phyloP scores from a whole-genome alignment of 2,329 filamentous ascomycete species.

The Calonectria crousiana region DNA sequence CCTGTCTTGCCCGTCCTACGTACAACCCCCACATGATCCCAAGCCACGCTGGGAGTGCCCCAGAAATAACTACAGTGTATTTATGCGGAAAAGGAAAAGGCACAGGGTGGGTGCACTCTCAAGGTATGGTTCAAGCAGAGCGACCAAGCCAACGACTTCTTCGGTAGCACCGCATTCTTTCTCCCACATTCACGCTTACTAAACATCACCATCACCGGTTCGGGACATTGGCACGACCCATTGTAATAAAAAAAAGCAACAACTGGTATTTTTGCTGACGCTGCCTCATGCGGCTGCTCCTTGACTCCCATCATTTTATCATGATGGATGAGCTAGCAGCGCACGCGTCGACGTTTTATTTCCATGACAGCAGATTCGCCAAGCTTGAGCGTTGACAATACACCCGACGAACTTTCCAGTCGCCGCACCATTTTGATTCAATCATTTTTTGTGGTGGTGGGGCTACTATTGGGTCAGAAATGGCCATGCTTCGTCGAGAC shows the following conservation, averaged over 20 bases:
- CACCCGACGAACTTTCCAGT: conserved; percentile 38
- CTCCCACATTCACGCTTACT: neutral
- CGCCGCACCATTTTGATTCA: conserved; percentile 40
- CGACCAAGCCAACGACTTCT: neutral
- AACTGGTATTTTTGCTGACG: conserved; percentile 44
- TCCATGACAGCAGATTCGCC: conserved; percentile 39
- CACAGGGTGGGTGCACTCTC: neutral
- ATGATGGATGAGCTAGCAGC: conserved; percentile 35
- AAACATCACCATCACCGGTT: neutral
- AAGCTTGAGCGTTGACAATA: conserved; percentile 30
- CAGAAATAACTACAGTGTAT: neutral
- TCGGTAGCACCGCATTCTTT: neutral
- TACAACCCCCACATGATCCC: conserved; percentile 17
- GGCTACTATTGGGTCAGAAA: conserved; percentile 37
- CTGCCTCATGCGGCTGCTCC: conserved; percentile 38
- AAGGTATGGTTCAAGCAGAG: neutral
- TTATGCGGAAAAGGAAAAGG: neutral
- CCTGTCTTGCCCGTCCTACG: conserved; percentile 9
- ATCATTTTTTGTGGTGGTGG: conserved; percentile 43
- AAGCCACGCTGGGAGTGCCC: conserved; percentile 15
- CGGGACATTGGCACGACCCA: conserved; percentile 10
- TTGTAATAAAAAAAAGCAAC: conserved; percentile 35
- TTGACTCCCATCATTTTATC: conserved; percentile 17
- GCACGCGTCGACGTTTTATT: conserved; percentile 38
- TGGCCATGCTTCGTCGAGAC: conserved; percentile 28